Conservation (phyloP, 495 filamentous ascomycete genomes). For the Hypoxylon cercidicola region DNA sequence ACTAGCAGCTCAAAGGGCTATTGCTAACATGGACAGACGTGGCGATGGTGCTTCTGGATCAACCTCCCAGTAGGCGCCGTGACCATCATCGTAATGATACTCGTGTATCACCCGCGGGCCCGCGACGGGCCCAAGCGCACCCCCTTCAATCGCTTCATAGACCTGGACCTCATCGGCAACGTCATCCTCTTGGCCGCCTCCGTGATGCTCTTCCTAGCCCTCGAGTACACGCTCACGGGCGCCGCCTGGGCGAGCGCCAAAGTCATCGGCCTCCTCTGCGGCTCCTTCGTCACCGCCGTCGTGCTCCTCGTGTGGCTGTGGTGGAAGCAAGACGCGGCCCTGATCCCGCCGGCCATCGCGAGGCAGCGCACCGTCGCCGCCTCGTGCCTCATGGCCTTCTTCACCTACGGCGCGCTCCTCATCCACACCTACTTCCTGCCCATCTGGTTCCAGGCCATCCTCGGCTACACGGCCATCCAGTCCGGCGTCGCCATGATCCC, state of each 20-base stretch:
- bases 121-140: slow-evolving; percentile 16
- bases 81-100: slow-evolving; percentile 66
- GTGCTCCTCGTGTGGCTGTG: slow-evolving; percentile 67
- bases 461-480: slow-evolving; percentile 68
- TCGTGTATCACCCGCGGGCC: slow-evolving; percentile 65
- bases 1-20: neutral
- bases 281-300: slow-evolving; percentile 46
- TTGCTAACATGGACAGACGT: slow-evolving; percentile 50
- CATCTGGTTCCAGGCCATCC: slow-evolving; percentile 86
- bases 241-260: slow-evolving; percentile 67
- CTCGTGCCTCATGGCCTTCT: slow-evolving; percentile 62
- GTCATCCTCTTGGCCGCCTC: slow-evolving; percentile 69
- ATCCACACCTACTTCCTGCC: slow-evolving; percentile 73
- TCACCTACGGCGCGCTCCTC: slow-evolving; percentile 68
- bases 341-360: slow-evolving; percentile 73
- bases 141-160: slow-evolving; percentile 43
- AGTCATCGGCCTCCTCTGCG: slow-evolving; percentile 69
- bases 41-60: slow-evolving; percentile 83
- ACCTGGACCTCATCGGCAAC: slow-evolving; percentile 73
- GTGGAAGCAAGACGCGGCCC: slow-evolving; percentile 65
- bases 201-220: slow-evolving; percentile 72
- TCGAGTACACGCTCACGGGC: slow-evolving; percentile 76
- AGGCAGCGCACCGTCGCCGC: slow-evolving; percentile 70
- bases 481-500: slow-evolving; percentile 78
- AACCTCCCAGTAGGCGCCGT: slow-evolving; percentile 77